A percentile compares a stretch with the other conserved stretches of the same genome.
Evolutionary conservation across 2,329 filamentous ascomycete species (phyloP).

Genomic region (Paraphaeosphaeria minitans): DNA sequence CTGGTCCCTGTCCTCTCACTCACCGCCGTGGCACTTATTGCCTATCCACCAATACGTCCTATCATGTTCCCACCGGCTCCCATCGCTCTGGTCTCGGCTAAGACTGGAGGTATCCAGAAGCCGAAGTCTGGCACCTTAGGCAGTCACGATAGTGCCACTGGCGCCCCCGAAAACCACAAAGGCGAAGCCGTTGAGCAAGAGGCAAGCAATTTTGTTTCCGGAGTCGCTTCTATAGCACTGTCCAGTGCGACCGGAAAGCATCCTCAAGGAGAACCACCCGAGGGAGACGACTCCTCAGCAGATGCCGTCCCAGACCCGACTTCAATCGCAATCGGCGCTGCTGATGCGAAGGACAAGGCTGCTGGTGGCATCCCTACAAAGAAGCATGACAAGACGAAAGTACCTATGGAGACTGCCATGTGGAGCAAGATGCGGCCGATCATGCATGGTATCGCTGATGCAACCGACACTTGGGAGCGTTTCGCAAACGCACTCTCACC

Average conservation of each 20-base stretch:
- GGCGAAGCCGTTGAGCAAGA: slow-evolving; percentile 85
- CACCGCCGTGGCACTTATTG: slow-evolving; percentile 68
- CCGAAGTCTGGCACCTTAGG: slow-evolving; percentile 76
- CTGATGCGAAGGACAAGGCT: slow-evolving; percentile 60
- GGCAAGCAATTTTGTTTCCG: slow-evolving; percentile 78
- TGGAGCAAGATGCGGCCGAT: slow-evolving; percentile 76
- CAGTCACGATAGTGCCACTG: slow-evolving; percentile 77
- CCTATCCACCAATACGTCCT: slow-evolving; percentile 65
- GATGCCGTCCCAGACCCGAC: slow-evolving; percentile 67
- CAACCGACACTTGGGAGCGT: slow-evolving; percentile 67
- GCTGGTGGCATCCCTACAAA: slow-evolving; percentile 56
- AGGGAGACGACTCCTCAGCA: slow-evolving; percentile 46
- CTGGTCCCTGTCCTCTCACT: slow-evolving; percentile 65
- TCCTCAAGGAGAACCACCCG: slow-evolving; percentile 65
- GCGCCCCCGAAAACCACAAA: slow-evolving; percentile 80
- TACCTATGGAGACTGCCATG: slow-evolving; percentile 76
- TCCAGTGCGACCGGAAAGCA: slow-evolving; percentile 79
- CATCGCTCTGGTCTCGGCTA: slow-evolving; percentile 70
- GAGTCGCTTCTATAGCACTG: slow-evolving; percentile 72
- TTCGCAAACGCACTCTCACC: slow-evolving; percentile 63
- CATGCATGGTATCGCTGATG: slow-evolving; percentile 68
- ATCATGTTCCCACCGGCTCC: slow-evolving; percentile 79
- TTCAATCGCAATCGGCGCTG: slow-evolving; percentile 58
- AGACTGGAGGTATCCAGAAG: slow-evolving; percentile 76
- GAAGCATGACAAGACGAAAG: slow-evolving; percentile 75